Evolutionary conservation across 208 protist species (phyloP).

Genomic region (Acanthamoeba royreba): DNA sequence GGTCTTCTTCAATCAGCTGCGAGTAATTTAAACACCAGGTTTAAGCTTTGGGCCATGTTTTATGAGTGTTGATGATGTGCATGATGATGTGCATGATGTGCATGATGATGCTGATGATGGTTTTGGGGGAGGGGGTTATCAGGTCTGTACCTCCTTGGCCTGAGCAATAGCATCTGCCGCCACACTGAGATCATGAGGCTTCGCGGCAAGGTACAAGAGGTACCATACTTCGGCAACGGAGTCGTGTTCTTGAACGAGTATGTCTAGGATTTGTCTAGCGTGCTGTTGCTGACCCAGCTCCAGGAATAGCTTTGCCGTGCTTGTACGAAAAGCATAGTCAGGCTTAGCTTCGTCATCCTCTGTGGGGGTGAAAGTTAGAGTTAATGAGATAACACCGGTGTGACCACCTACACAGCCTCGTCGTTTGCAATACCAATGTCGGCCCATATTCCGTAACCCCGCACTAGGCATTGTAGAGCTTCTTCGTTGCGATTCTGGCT

Average conservation of each 20-base stretch:
- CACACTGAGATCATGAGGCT: background rate
- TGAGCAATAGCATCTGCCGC: background rate
- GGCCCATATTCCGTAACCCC: background rate
- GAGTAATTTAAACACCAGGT: no score
- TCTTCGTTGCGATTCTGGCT: constrained; percentile 1
- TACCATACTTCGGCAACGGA: constrained; percentile 18
- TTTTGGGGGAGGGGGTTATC: background rate
- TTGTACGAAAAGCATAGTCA: background rate
- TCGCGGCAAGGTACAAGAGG: background rate
- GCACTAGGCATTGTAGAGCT: background rate
- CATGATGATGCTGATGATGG: background rate
- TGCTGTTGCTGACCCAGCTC: background rate
- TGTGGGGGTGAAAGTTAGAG: background rate
- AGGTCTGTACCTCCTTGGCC: background rate
- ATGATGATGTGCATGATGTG: background rate
- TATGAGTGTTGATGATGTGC: no score
- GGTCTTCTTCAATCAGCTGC: background rate
- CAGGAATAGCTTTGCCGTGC: constrained; percentile 20
- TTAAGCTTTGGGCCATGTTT: no score
- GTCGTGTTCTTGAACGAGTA: background rate
- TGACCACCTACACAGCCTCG: background rate
- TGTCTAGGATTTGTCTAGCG: background rate
- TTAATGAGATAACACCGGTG: background rate
- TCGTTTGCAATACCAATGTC: background rate
- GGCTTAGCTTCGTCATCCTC: background rate